Evolutionary conservation across 331 rosid species (phyloP).

Genomic region (Pyracantha coccinea): DNA sequence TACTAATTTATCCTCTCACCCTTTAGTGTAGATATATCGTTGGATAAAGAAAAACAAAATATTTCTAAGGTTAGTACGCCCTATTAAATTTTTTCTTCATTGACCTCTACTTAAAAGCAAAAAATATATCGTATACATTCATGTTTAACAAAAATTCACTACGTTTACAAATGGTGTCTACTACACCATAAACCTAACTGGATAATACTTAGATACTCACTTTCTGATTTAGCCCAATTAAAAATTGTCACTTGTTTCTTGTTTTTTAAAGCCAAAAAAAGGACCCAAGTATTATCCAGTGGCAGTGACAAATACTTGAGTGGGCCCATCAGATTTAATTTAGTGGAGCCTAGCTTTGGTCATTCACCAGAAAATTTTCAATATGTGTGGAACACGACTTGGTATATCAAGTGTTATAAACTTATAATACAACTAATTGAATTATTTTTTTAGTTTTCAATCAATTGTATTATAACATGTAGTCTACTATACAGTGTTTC

Average conservation of each 20-base stretch:
- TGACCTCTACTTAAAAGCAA: neutral
- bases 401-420: fast-evolving
- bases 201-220: too few species aligned
- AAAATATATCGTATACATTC: neutral
- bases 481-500: too few species aligned
- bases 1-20: too few species aligned
- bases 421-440: too few species aligned
- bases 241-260: neutral
- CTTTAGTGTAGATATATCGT: too few species aligned
- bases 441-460: too few species aligned
- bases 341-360: neutral
- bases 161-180: neutral
- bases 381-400: fast-evolving
- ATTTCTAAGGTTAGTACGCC: neutral
- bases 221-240: too few species aligned
- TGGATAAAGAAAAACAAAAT: too few species aligned
- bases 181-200: neutral
- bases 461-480: too few species aligned
- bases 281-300: neutral
- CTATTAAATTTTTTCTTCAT: neutral
- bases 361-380: neutral
- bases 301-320: neutral
- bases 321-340: neutral
- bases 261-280: too few species aligned
- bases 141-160: neutral